Evolutionary conservation across 1,284 basidiomycete species (phyloP), one percentile per base, ranked within the genome.

Genomic region (Tausonia pullulans): DNA sequence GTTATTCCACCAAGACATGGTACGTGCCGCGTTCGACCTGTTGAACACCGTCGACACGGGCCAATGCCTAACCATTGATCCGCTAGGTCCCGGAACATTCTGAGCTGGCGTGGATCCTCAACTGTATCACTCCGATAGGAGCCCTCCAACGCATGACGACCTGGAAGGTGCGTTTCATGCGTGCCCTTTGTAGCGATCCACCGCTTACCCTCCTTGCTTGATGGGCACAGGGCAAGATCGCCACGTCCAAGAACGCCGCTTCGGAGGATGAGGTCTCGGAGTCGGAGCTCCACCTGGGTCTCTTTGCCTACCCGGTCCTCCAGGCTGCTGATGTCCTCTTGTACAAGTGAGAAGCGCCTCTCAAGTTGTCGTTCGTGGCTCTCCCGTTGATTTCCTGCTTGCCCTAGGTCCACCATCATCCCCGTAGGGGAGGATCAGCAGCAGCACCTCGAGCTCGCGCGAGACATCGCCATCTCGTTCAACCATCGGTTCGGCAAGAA

Each of bases 341-440:
- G 1, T 97, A 97, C 74, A 83, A 82, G 88, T 88, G 70, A 64
- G 27, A 27, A 27, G 27, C 27, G 80, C 70, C 41, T 5, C n/a
- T 51, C 10, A 13, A 46, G 3, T 27, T 16, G 9, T 41, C 45
- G 40, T 48, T 45, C 43, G 7, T 2, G 8, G 7, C 14, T 53
- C 14, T 16, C 14, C 4, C 10, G 11, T 27, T 11, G 6, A 44
- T n/a, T 46, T 40, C 43, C 44, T 10, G 41, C 27, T 16, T 44
- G 50, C 55, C n/a, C 41, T 66, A 92, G 90, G 70, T 83, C 91
- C 2, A 96, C 92, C 0, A 88, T 94, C 73, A 89, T 98, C 0
- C 94, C 94, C 0, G 92, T 97, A 2, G 94, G 94, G 39, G 91
- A 97, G 71, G 94, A 98, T 73, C 94, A 97, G 74, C 83, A 85